Base-by-base conservation (phyloP, 2,329 filamentous ascomycete species). In the Trichoderma citrinoviride region DNA sequence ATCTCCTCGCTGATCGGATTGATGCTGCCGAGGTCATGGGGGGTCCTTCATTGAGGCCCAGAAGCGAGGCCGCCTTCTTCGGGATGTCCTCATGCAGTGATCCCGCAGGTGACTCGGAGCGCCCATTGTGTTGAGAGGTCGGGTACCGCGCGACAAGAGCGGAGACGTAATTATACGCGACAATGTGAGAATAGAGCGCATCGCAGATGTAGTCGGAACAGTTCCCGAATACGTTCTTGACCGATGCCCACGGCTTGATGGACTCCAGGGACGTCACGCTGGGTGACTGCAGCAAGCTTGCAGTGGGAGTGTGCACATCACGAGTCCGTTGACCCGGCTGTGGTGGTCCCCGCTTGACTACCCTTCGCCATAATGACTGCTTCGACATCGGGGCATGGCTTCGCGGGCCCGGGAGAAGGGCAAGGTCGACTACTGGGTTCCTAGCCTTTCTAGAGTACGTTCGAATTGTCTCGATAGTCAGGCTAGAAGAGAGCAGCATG, bases 91-190 rank as follows among this genome's bases (percentile, higher is more conserved):
- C 75, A 66, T 69, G 66, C 54, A 71, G 71, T 0, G 70, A 72
- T 29, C 73, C 70, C 40, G 66, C 65, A 53, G 70, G 19, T 63
- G 67, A 15, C 37, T 50, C 40, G 68, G 70, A 7, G 64, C 67
- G 25, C 65, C 65, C 29, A 19, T 61, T 62, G 2, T 58, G 2
- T 58, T 29, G 1, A 12, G 70, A 61, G 7, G 70, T 53, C 7
- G 73, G 67, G 56, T 64, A 66, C 65, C 70, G 67, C 37, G 71
- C 70, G 27, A 75, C 70, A 43, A 77, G 71, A n/a, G 71, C 71
- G 8, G 73, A 75, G 55, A 87, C 76, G 74, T 87, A 87, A 73
- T 86, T 87, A 73, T 84, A 86, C 0, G 83, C 84, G 4, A 87
- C 74, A 8, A 87, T 77, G 69, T 87, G 84, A 0, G 85, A 85